Percentiles rank a stretch among this genome's conserved stretches.
phyloP scores from a whole-genome alignment of 2,329 filamentous ascomycete species.

The Fusarium newnesense region DNA sequence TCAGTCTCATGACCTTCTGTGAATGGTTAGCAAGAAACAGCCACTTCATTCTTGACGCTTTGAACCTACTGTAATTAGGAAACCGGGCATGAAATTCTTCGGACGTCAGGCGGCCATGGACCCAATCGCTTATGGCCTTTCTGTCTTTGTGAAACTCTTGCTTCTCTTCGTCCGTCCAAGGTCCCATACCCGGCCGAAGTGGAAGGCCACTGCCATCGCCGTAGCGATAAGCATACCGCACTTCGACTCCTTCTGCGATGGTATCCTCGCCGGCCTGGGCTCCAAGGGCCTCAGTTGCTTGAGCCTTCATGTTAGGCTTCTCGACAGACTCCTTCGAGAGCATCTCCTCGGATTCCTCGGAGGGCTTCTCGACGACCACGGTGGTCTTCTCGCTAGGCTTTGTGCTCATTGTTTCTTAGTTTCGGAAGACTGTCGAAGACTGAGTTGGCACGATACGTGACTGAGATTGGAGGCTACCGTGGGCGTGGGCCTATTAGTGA shows the following conservation, averaged over 20 bases:
- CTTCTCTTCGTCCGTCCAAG: no score
- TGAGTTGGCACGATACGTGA: fast-evolving
- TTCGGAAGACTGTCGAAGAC: fast-evolving
- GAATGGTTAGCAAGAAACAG: no score
- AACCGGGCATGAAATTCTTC: background rate
- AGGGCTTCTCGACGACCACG: background rate
- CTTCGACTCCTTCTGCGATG: background rate
- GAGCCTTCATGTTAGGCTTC: background rate
- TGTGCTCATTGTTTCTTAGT: background rate
- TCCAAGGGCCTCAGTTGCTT: background rate
- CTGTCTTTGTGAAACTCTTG: background rate
- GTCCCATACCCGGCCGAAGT: no score
- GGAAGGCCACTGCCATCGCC: background rate
- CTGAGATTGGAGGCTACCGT: no score
- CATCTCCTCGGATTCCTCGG: fast-evolving
- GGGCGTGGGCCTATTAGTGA: background rate
- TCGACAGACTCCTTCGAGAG: background rate
- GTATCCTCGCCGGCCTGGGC: background rate
- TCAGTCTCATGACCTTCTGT: no score
- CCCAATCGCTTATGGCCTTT: background rate
- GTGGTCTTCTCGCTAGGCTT: background rate
- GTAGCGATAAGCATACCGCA: background rate
- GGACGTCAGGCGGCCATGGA: background rate
- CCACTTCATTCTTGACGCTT: background rate
- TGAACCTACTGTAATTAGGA: background rate